Evolutionary conservation across 2,329 filamentous ascomycete genomes (phyloP).

Genomic region (Monilinia vaccinii-corymbosi): DNA sequence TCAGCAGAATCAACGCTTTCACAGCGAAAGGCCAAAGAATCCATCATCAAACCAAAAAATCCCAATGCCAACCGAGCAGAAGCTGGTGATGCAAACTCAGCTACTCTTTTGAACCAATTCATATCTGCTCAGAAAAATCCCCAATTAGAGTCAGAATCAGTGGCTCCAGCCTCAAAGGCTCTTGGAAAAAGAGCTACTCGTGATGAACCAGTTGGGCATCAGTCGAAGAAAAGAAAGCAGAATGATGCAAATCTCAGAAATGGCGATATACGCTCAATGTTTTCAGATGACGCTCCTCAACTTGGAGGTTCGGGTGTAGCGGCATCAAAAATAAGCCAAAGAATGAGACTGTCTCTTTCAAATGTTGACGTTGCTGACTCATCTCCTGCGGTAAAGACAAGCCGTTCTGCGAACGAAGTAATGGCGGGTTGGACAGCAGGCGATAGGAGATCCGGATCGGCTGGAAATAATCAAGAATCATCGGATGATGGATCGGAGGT

Average conservation of each 20-base stretch:
- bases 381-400: not conserved
- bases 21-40: not conserved
- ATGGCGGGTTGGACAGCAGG: not conserved
- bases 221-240: constrained; percentile 12
- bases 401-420: not conserved
- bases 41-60: not conserved
- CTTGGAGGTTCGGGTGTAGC: not conserved
- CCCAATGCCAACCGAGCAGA: not conserved
- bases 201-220: constrained; percentile 7
- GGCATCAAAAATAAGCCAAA: not conserved
- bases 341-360: not conserved
- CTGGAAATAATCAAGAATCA: not conserved
- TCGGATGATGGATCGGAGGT: not conserved
- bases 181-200: constrained; percentile 22
- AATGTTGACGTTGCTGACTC: not conserved
- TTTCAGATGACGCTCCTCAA: not conserved
- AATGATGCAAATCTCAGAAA: constrained; percentile 9
- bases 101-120: constrained; percentile 1
- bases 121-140: not conserved
- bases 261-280: constrained; percentile 2
- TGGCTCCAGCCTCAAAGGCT: constrained; percentile 17
- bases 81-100: constrained; percentile 2
- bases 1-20: not conserved
- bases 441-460: not conserved
- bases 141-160: not conserved